Conservation (phyloP, 495 filamentous ascomycete species). For the Penicillium silybi region DNA sequence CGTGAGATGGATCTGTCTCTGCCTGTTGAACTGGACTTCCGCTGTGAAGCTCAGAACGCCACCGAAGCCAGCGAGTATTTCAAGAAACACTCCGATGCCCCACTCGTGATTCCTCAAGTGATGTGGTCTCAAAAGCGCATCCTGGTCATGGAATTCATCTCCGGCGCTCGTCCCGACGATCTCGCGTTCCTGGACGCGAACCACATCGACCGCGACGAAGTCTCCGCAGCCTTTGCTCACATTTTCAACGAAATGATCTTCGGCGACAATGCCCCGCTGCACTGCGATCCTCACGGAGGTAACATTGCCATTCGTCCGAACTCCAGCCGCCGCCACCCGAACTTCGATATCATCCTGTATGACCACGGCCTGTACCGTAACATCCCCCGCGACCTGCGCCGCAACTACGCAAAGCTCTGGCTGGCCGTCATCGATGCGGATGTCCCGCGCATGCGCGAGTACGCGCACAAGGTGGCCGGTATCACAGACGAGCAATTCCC, state of each 20-base stretch:
- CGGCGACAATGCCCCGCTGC: constrained; percentile 79
- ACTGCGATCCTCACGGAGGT: constrained; percentile 97
- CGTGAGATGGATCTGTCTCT: constrained; percentile 88
- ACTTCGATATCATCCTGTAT: constrained; percentile 97
- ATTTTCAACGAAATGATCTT: constrained; percentile 99
- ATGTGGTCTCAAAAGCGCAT: constrained; percentile 87
- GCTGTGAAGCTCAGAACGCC: constrained; percentile 84
- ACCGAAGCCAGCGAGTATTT: constrained; percentile 75
- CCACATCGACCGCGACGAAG: constrained; percentile 90
- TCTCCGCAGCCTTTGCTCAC: constrained; percentile 82
- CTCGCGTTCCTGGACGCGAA: constrained; percentile 80
- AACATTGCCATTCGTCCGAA: constrained; percentile 92
- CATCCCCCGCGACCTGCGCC: constrained; percentile 72
- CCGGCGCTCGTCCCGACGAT: constrained; percentile 85
- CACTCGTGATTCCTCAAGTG: constrained; percentile 85
- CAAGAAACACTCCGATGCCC: constrained; percentile 58
- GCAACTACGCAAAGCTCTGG: constrained; percentile 96
- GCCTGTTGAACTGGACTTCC: constrained; percentile 88
- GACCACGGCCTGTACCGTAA: constrained; percentile 96
- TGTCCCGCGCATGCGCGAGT: constrained; percentile 77
- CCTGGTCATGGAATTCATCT: constrained; percentile 90
- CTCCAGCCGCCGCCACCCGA: constrained; percentile 52
- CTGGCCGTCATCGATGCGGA: constrained; percentile 89
- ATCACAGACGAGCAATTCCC: constrained; percentile 91
- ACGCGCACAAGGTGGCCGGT: constrained; percentile 83